phyloP scores from a whole-genome alignment of 163 green algal species.

The Prototheca wickerhamii region DNA sequence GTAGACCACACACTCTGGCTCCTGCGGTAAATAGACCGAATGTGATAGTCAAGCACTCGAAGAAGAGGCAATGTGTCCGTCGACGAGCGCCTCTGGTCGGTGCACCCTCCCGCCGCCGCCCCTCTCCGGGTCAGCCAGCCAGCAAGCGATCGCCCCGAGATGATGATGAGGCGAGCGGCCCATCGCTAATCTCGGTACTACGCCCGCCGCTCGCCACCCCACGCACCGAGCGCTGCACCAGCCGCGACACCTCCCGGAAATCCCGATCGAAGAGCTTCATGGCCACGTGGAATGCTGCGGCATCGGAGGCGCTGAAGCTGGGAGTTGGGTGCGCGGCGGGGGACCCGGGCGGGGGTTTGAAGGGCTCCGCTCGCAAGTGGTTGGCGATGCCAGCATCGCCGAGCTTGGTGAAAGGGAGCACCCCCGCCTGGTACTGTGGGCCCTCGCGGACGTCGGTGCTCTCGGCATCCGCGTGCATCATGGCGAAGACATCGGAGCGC shows the following conservation, averaged over 20 bases:
- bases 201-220: no score
- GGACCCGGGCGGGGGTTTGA: no score
- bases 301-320: neutral
- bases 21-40: neutral
- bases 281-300: neutral
- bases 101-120: no score
- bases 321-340: neutral
- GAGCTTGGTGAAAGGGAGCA: neutral
- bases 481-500: neutral
- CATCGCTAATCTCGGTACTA: no score
- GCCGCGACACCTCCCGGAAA: neutral
- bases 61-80: no score
- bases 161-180: no score
- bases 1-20: neutral
- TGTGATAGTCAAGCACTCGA: no score
- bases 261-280: constrained; percentile 2
- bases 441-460: neutral
- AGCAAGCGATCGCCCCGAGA: no score
- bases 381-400: neutral
- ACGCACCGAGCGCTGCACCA: neutral
- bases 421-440: neutral
- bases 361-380: neutral
- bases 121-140: no score
- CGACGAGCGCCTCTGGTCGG: no score
- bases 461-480: neutral